A percentile compares a stretch with the other conserved stretches of the same genome.
Evolutionary conservation across 108 stramenopile genomes (phyloP).

Genomic region (Nitzschia putrida): DNA sequence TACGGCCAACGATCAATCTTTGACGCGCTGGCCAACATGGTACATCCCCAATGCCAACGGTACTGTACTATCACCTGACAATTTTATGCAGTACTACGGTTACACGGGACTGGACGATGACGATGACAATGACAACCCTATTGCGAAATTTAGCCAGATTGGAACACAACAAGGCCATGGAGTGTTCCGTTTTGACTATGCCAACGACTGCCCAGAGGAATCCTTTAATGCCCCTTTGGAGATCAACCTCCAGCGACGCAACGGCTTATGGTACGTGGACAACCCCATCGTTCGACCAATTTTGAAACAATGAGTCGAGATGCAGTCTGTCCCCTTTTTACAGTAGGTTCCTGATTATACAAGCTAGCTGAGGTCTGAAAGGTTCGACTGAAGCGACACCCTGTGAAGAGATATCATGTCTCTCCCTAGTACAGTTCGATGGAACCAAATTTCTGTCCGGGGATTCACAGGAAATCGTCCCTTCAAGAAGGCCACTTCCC

Average conservation of each 20-base stretch:
- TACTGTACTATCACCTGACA: constrained; percentile 2
- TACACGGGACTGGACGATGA: not conserved
- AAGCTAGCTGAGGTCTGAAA: no score
- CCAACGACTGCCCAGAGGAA: no score
- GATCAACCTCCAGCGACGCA: not conserved
- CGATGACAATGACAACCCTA: not conserved
- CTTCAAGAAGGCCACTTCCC: no score
- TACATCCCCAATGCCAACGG: not conserved
- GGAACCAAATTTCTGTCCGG: no score
- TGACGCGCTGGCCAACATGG: not conserved
- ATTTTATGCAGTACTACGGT: not conserved
- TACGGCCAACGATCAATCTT: not conserved
- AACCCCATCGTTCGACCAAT: not conserved
- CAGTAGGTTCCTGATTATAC: no score
- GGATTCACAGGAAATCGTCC: no score
- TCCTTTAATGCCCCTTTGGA: no score
- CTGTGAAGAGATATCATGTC: no score
- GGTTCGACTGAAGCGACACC: no score
- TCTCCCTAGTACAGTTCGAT: no score
- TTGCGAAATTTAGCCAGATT: not conserved
- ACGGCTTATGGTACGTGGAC: not conserved
- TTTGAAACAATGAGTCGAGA: no score
- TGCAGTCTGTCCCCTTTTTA: no score
- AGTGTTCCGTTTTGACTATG: not conserved
- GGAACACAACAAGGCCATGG: not conserved